Base-by-base conservation (phyloP, 371 early-diverging fungal species). In the Coemansia sp. region DNA sequence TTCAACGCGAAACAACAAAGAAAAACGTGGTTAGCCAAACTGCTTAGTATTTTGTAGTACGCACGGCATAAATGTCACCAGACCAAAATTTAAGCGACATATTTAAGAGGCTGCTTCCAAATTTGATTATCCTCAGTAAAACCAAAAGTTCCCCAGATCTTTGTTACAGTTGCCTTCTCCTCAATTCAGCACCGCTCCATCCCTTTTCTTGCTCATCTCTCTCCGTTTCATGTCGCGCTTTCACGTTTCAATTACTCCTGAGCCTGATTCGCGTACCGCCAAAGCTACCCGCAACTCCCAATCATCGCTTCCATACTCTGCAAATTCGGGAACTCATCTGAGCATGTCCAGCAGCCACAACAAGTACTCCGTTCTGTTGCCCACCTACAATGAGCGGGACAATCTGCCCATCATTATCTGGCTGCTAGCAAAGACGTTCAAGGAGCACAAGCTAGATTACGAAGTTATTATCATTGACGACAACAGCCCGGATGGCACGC, bases 401-500 rank as follows among this genome's bases (percentile, higher is more conserved):
- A 99, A 99, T 81, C 84, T 99, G 71, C 94, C 94, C 47, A 91
- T 95, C 69, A 94, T 99, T 72, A 83, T 89, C 53, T 95, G 93
- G 90, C 81, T 99, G 64, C 80, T 99, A 47, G 88, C 88, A 34
- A 91, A 91, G 79, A 89, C 90, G 3, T 95, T 99, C 68, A 83
- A 85, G 50, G 90, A 92, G 72, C 77, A 92, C 65, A 70, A 87
- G 34, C 84, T 94, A 52, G 90, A 93, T 80, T 99, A 91, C 82
- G 97, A 97, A 75, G 91, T 99, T 57, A 93, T 99, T 61, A 89
- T 99, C 77, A 92, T 99, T 47, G 99, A 99, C 82, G 99, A 99
- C 79, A 90, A 88, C 59, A 95, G 95, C 71, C 98, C 99, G n/a
- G 99, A 99, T 80, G 97, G 96, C 31, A 99, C 99, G 3, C 85